Conservation (phyloP, 2,329 filamentous ascomycete species). For the Trichoderma sp. region DNA sequence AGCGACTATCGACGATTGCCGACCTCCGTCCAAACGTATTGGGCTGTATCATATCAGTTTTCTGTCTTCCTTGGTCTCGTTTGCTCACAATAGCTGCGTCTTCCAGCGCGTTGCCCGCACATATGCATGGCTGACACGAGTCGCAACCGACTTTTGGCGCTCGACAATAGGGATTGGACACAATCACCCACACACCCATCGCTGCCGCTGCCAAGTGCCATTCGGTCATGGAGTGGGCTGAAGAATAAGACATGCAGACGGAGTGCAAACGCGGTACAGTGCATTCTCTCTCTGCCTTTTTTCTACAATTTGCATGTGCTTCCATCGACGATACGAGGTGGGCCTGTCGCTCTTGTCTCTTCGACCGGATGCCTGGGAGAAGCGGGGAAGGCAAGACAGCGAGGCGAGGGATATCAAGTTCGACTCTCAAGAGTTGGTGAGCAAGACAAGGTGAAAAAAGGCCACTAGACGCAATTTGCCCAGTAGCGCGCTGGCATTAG, state of each 20-base stretch:
- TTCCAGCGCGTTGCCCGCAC: conserved; percentile 4
- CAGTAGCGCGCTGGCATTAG: background rate
- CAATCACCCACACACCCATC: conserved; percentile 1
- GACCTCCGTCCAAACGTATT: conserved; percentile 7
- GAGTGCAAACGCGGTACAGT: background rate
- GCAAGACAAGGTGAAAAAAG: background rate
- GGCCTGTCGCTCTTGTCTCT: background rate
- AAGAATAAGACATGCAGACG: conserved; percentile 9
- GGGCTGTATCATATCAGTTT: conserved; percentile 12
- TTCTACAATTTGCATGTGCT: background rate
- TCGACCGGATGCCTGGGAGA: background rate
- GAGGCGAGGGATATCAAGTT: conserved; percentile 9
- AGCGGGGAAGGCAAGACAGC: background rate
- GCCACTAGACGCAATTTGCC: background rate
- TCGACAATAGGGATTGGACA: background rate
- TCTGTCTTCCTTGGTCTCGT: background rate
- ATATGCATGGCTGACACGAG: conserved; percentile 23
- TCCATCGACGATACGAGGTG: background rate
- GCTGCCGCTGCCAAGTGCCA: conserved; percentile 8
- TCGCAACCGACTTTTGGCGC: conserved; percentile 7
- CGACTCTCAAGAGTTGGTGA: background rate
- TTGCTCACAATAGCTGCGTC: background rate
- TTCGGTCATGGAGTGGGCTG: background rate
- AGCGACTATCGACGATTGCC: conserved; percentile 20
- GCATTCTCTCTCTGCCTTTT: background rate